Conservation (phyloP, 768 basidiomycete species). For the Leccinum ochraceum region DNA sequence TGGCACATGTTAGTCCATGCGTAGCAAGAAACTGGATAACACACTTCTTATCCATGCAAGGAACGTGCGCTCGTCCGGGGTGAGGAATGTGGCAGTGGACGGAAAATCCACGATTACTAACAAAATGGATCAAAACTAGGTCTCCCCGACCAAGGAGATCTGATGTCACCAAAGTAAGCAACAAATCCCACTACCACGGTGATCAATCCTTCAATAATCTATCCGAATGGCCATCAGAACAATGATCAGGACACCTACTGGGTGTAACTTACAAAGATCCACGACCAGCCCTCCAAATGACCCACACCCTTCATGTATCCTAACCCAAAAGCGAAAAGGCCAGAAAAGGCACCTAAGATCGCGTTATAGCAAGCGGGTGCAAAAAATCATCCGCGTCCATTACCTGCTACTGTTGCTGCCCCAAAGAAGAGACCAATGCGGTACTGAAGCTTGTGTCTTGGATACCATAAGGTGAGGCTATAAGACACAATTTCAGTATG, state of each 20-base stretch:
- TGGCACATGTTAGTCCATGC: slow-evolving; percentile 50
- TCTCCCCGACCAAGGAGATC: background rate
- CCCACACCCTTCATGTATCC: slow-evolving; percentile 49
- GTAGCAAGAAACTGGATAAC: slow-evolving; percentile 30
- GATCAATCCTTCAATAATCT: slow-evolving; percentile 44
- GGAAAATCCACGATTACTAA: slow-evolving; percentile 58
- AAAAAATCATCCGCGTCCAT: background rate
- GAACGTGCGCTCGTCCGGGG: slow-evolving; percentile 18
- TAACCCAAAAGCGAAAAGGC: slow-evolving; percentile 56
- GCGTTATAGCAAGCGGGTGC: background rate
- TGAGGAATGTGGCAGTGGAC: slow-evolving; percentile 19
- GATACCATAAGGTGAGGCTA: slow-evolving; percentile 70
- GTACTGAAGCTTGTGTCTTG: slow-evolving; percentile 57
- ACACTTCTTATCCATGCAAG: slow-evolving; percentile 21
- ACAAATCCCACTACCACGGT: slow-evolving; percentile 58
- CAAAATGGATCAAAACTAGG: background rate
- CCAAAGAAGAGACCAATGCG: slow-evolving; percentile 67
- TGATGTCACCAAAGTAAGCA: slow-evolving; percentile 47
- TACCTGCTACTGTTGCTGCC: slow-evolving; percentile 60
- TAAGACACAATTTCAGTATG: background rate
- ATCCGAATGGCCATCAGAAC: background rate
- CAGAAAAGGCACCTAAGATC: slow-evolving; percentile 52
- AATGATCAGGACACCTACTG: background rate
- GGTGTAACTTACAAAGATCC: slow-evolving; percentile 56
- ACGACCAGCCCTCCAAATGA: slow-evolving; percentile 59